Evolutionary conservation across 768 basidiomycete genomes (phyloP), one percentile per base, ranked within the genome.

Genomic region (Suillus spraguei): DNA sequence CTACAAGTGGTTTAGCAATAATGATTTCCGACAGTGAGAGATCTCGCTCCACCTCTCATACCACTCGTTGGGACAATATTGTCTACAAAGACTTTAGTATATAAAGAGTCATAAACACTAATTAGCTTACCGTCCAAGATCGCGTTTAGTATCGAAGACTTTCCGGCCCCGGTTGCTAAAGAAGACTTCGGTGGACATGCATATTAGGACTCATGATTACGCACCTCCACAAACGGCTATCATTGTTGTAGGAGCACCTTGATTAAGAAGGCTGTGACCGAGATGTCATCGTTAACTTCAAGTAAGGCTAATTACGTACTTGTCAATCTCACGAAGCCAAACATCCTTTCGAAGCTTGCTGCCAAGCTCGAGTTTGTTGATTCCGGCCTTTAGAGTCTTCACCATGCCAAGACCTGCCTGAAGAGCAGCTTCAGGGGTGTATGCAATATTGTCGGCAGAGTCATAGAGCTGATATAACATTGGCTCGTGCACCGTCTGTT

Each of bases 31-130:
- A 32, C 13, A 33, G 41, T 10, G 39, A 46, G 38, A 16, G 36
- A 13, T 63, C 35, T 17, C 20, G 68, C 68, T 64, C 36, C 63
- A 86, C 86, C 85, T 66, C 85, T 79, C 86, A 87, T 87, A 32
- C 87, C 86, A 64, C 84, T 87, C 5, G 87, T 88, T 5, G 87
- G 87, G 16, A 89, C 86, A 56, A 88, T 81, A 64, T 84, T 86
- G 66, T 87, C 86, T 85, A 44, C 9, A 17, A 8, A 61, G 7
- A 36, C 28, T 32, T 53, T 59, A 20, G 16, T 44, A 36, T 44
- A 36, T 33, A 36, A 60, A 9, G 61, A 67, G 59, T 52, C 22
- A 33, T 17, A 41, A 24, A 60, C 36, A 56, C 41, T 11, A 46
- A 39, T 44, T 5, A 50, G 66, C 71, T 49, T 67, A 85, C 85